Evolutionary conservation across 352 stramenopile species (phyloP), one percentile per base, ranked within the genome.

Genomic region (Pythium rhizo-oryzae): DNA sequence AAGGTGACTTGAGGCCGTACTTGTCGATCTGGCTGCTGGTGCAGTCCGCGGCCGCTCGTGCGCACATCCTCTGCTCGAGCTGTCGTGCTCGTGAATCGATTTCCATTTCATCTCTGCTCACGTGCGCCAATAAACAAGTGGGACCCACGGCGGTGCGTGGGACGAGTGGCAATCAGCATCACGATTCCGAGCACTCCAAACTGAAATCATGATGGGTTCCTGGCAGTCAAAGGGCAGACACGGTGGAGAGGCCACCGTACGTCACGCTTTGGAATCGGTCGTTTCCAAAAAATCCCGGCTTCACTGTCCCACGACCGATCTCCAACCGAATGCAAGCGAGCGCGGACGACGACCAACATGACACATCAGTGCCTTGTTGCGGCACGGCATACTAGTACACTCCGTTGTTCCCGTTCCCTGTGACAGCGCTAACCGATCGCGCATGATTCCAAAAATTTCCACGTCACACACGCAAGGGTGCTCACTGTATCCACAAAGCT

Each of bases 101-200:
- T n/a, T 47, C 41, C 41, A n/a, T 47, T n/a, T 47, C 41, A n/a
- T 7, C 41, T 41, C 35, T 41, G 35, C 8, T 41, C 35, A 41
- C 35, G 35, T 41, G 35, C 8, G 8, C 35, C 35, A 41, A 47
- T 4, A 16, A 8, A n/a, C 15, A 2, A 47, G 41, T 47, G 41
- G 18, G 12, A 47, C 41, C 12, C 1, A n/a, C 15, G 18, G 18
- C 41, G 11, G 41, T 47, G 41, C 18, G 41, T 47, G 41, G 41
- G 41, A 47, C 41, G 41, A 47, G 41, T 47, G 41, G 41, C 41
- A 47, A 47, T 47, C 41, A 47, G 41, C 41, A 19, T 47, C 41
- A 47, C 41, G 41, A 47, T 47, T 47, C 41, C 41, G 41, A n/a
- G 41, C 18, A 47, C 35, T 41, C 35, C 37, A 43, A 43, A 12